Evolutionary conservation across 257 asterid species (phyloP).

Genomic region (Solanum bukasovii): DNA sequence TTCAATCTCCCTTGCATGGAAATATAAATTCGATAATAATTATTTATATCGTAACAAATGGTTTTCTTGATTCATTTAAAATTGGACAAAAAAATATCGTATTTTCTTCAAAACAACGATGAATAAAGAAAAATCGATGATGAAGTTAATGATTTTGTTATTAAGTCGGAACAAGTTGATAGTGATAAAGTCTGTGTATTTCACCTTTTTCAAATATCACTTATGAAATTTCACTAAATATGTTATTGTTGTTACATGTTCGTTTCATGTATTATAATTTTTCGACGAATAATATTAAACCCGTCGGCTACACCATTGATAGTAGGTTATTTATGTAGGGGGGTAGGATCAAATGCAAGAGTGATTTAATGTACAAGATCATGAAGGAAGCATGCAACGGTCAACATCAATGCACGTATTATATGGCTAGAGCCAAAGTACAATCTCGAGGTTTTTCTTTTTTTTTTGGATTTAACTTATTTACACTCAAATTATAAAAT

Average conservation of each 20-base stretch:
- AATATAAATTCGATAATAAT: background rate
- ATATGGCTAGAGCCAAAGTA: slow-evolving; percentile 7
- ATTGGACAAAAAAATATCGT: background rate
- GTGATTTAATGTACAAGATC: background rate
- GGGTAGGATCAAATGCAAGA: background rate
- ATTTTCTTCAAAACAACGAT: background rate
- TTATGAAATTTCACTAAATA: too few species aligned
- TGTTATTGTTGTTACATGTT: background rate
- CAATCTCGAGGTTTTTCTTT: slow-evolving; percentile 11
- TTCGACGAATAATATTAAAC: background rate
- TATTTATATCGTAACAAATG: background rate
- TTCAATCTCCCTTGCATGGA: background rate
- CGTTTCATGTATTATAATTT: background rate
- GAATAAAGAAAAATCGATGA: background rate
- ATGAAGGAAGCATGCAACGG: background rate
- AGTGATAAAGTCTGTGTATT: too few species aligned
- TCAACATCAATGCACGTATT: slow-evolving; percentile 19
- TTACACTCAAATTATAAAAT: background rate
- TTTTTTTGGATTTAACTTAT: background rate
- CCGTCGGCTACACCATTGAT: background rate
- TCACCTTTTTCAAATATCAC: too few species aligned
- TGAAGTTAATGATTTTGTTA: background rate
- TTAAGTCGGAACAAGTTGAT: background rate
- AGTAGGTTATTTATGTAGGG: background rate
- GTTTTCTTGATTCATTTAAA: background rate